phyloP scores from a whole-genome alignment of 805 yeast genomes.

The Tetrapisispora arboricola region DNA sequence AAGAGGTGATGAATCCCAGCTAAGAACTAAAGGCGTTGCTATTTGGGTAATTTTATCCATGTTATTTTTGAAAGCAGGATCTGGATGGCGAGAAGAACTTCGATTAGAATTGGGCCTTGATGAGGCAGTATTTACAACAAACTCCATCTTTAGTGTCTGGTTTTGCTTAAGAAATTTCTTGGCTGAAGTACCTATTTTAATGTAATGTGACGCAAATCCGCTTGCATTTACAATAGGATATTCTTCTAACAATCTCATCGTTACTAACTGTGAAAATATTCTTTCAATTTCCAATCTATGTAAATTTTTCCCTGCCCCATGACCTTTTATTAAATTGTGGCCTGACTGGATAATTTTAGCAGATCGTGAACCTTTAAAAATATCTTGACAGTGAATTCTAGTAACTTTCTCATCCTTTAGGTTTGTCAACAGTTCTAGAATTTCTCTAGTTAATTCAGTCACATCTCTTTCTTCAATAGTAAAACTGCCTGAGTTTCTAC shows the following conservation, averaged over 20 bases:
- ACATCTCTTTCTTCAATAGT: constrained; percentile 53
- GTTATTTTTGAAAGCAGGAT: not conserved
- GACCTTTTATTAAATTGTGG: constrained; percentile 46
- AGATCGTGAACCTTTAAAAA: constrained; percentile 62
- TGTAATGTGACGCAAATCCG: constrained; percentile 78
- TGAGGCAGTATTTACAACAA: constrained; percentile 26
- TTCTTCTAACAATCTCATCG: constrained; percentile 57
- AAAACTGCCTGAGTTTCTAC: constrained; percentile 39
- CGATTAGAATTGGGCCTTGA: constrained; percentile 10
- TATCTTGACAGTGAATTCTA: constrained; percentile 70
- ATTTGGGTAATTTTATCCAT: not conserved
- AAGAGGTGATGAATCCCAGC: no score
- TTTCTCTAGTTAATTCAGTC: constrained; percentile 49
- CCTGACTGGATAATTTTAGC: constrained; percentile 55
- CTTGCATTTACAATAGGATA: constrained; percentile 60
- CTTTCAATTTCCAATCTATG: constrained; percentile 68
- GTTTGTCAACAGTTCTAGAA: constrained; percentile 47
- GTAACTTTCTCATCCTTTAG: constrained; percentile 60
- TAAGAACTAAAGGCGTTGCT: no score
- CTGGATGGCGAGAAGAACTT: not conserved
- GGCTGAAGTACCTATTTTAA: constrained; percentile 51
- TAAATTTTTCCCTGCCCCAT: constrained; percentile 60
- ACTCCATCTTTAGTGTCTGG: constrained; percentile 41
- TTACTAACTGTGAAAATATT: constrained; percentile 65
- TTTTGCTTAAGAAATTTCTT: constrained; percentile 35